These are phyloP conservation scores for Rhizopogon vulgaris DNA, from an alignment of 768 basidiomycete species.

Conservation along the genomic window DNA sequence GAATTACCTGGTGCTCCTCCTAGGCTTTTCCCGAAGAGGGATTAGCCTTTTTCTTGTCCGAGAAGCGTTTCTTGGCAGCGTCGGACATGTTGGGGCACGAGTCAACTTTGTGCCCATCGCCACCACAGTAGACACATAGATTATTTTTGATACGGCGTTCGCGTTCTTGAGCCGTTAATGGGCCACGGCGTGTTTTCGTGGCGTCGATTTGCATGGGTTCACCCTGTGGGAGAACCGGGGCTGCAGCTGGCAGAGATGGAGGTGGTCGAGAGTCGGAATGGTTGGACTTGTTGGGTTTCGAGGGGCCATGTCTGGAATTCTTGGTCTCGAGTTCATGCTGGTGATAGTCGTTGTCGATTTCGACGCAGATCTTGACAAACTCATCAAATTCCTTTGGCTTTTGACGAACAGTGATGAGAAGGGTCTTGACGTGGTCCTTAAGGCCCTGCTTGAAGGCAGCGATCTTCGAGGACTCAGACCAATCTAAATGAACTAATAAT, in stretches of 20 bases:
- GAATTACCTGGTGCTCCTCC: slow-evolving; percentile 13
- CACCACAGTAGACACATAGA: slow-evolving; percentile 33
- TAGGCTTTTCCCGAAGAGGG: neutral
- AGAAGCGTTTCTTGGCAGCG: slow-evolving; percentile 6
- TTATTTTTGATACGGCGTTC: slow-evolving; percentile 16
- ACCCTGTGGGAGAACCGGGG: neutral
- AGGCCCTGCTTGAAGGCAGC: slow-evolving; percentile 22
- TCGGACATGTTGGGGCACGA: slow-evolving; percentile 23
- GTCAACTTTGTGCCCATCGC: slow-evolving; percentile 20
- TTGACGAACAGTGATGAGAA: slow-evolving; percentile 2
- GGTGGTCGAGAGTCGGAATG: neutral
- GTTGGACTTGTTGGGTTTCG: too few relatives aligned
- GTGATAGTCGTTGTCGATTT: neutral
- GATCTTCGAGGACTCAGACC: slow-evolving; percentile 28
- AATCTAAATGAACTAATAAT: slow-evolving; percentile 19
- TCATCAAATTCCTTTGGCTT: neutral
- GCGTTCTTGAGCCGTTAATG: slow-evolving; percentile 24
- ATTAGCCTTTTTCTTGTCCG: neutral
- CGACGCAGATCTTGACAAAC: neutral
- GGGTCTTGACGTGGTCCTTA: slow-evolving; percentile 17
- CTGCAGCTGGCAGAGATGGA: neutral
- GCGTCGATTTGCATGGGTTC: slow-evolving; percentile 30
- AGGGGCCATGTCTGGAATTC: too few relatives aligned
- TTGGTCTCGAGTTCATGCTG: neutral
- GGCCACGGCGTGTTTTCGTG: slow-evolving; percentile 2